Evolutionary conservation across 2,329 filamentous ascomycete genomes (phyloP).

Genomic region (Lecanicillium sp.): DNA sequence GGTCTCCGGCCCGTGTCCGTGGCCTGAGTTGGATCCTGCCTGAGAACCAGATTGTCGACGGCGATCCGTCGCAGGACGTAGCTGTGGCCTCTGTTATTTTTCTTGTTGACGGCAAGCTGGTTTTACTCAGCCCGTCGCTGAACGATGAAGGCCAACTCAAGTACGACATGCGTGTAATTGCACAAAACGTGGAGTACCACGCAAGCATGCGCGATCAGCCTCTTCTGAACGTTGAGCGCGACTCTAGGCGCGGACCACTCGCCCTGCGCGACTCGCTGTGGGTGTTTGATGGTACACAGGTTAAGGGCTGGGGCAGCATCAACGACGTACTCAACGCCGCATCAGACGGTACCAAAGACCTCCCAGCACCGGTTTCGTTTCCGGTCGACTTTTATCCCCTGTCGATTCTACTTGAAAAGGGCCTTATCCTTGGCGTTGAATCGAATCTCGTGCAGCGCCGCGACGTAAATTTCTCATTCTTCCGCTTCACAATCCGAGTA

Average conservation of each 20-base stretch:
- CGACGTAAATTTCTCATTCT: constrained; percentile 84
- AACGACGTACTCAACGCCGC: constrained; percentile 73
- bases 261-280: constrained; percentile 80
- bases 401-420: constrained; percentile 81
- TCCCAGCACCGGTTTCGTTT: constrained; percentile 69
- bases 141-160: constrained; percentile 81
- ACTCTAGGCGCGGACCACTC: constrained; percentile 29
- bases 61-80: constrained; percentile 93
- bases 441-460: constrained; percentile 88
- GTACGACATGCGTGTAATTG: constrained; percentile 96
- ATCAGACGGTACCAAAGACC: constrained; percentile 60
- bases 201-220: constrained; percentile 84
- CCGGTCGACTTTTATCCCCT: constrained; percentile 93
- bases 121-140: constrained; percentile 79
- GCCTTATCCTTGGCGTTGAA: constrained; percentile 84
- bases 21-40: constrained; percentile 94
- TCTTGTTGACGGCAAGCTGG: constrained; percentile 94
- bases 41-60: constrained; percentile 79
- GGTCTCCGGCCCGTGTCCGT: constrained; percentile 85
- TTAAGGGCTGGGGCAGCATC: constrained; percentile 85
- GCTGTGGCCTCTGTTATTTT: constrained; percentile 90
- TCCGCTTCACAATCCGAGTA: constrained; percentile 82
- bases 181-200: constrained; percentile 94
- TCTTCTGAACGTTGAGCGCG: constrained; percentile 27
- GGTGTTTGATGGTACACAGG: constrained; percentile 83